Percentiles rank a stretch among this genome's conserved stretches.
These are phyloP conservation scores for Hirsutella rhossiliensis DNA, from an alignment of 2,329 filamentous ascomycete genomes.

Conservation along the genomic window DNA sequence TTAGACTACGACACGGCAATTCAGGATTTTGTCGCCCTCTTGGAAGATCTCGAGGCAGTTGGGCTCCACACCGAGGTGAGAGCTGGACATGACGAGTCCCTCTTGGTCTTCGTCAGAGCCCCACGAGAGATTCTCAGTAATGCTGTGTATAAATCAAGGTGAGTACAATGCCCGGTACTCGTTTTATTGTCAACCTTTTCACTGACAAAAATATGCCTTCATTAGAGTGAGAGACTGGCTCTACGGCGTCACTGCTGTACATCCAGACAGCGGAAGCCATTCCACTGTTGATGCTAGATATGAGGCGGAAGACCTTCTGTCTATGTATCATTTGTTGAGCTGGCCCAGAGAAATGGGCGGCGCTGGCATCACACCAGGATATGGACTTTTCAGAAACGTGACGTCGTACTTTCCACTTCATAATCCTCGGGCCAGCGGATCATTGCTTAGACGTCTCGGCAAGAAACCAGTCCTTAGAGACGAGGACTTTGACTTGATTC, in stretches of 20 bases:
- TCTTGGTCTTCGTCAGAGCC: constrained; percentile 55
- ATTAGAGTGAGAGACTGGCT: constrained; percentile 63
- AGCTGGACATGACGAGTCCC: constrained; percentile 52
- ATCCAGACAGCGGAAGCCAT: constrained; percentile 44
- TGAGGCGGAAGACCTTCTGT: constrained; percentile 58
- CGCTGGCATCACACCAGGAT: constrained; percentile 46
- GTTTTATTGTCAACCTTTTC: too few relatives aligned
- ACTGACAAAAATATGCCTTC: too few relatives aligned
- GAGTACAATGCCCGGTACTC: neutral
- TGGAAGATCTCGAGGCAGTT: constrained; percentile 46
- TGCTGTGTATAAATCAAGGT: constrained; percentile 45
- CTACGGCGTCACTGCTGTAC: constrained; percentile 52
- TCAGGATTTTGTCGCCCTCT: constrained; percentile 28
- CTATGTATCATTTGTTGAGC: constrained; percentile 55
- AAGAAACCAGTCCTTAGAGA: constrained; percentile 35
- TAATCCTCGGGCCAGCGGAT: constrained; percentile 42
- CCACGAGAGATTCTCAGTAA: constrained; percentile 51
- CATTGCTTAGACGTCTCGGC: constrained; percentile 44
- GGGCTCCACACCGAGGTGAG: constrained; percentile 60
- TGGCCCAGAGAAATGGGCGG: constrained; percentile 46
- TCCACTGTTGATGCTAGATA: constrained; percentile 34
- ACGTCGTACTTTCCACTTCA: constrained; percentile 51
- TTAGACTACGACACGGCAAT: constrained; percentile 22
- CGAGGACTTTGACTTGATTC: constrained; percentile 44
- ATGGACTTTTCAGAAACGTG: constrained; percentile 48